Percentiles rank a stretch among this genome's conserved stretches.
These are phyloP conservation scores for Mycena sp. DNA, from an alignment of 1,284 basidiomycete species.

Conservation along the genomic window DNA sequence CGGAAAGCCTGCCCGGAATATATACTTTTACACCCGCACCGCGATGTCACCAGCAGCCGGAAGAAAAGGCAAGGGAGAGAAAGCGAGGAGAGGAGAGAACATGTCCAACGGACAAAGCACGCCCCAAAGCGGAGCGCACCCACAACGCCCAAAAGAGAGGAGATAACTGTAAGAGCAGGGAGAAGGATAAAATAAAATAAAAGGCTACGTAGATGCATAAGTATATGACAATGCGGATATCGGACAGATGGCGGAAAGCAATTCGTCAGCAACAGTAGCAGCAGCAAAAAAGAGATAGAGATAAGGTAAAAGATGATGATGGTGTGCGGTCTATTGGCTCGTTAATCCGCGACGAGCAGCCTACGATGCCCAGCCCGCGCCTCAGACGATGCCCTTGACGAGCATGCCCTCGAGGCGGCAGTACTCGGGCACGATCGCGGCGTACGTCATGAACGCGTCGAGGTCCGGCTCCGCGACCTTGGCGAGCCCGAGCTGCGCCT, in stretches of 20 bases:
- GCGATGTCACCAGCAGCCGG: background rate
- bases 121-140: background rate
- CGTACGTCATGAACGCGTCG: conserved; percentile 85
- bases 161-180: background rate
- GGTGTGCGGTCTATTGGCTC: background rate
- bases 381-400: conserved; percentile 63
- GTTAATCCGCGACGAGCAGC: background rate
- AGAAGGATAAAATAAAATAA: background rate
- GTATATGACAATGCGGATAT: background rate
- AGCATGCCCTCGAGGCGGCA: conserved; percentile 79
- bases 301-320: background rate
- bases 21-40: conserved; percentile 20
- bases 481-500: conserved; percentile 76
- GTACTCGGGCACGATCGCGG: conserved; percentile 85
- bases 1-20: conserved; percentile 9
- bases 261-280: conserved; percentile 19
- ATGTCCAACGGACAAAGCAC: background rate
- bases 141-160: too few relatives aligned
- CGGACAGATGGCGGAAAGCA: conserved; percentile 4
- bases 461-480: conserved; percentile 85
- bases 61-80: background rate
- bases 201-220: background rate
- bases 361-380: background rate
- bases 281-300: background rate
- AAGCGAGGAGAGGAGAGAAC: too few relatives aligned